These are phyloP conservation scores for Sarocladiaceae sp. DNA, from an alignment of 2,329 filamentous ascomycete genomes.

Conservation along the genomic window DNA sequence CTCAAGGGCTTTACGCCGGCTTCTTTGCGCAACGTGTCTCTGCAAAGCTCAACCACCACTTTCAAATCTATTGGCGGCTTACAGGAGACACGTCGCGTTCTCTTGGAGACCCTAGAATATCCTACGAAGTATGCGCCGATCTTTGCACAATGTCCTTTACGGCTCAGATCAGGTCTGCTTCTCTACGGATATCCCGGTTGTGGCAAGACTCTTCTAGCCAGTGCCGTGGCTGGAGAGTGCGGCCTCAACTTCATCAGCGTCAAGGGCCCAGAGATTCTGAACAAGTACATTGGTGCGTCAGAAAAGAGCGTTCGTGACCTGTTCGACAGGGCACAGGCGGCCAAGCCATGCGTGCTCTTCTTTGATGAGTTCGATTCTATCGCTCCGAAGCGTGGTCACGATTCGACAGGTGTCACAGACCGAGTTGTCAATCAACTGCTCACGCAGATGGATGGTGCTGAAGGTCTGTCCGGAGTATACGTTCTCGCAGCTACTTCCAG, in stretches of 20 bases:
- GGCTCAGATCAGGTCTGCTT: constrained; percentile 87
- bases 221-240: constrained; percentile 95
- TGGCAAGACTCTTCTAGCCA: constrained; percentile 92
- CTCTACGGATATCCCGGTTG: constrained; percentile 95
- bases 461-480: constrained; percentile 91
- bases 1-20: constrained; percentile 92
- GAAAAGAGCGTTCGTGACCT: constrained; percentile 95
- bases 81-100: constrained; percentile 77
- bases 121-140: constrained; percentile 98
- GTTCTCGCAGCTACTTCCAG: constrained; percentile 91
- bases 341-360: constrained; percentile 90
- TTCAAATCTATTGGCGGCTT: constrained; percentile 92
- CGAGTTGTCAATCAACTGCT: constrained; percentile 96
- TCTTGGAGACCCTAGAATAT: constrained; percentile 93
- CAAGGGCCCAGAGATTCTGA: constrained; percentile 95
- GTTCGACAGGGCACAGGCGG: constrained; percentile 87
- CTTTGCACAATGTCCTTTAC: constrained; percentile 90
- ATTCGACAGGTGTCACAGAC: constrained; percentile 97
- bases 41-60: constrained; percentile 89
- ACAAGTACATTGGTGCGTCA: constrained; percentile 98
- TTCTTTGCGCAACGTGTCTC: constrained; percentile 86
- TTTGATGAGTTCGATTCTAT: constrained; percentile 99
- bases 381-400: constrained; percentile 93
- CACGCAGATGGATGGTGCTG: constrained; percentile 98
- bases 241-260: constrained; percentile 98